Percentiles rank a stretch among this genome's conserved stretches.
Evolutionary conservation across 345 rosid species (phyloP).

Genomic region (Corchorus olitorius): DNA sequence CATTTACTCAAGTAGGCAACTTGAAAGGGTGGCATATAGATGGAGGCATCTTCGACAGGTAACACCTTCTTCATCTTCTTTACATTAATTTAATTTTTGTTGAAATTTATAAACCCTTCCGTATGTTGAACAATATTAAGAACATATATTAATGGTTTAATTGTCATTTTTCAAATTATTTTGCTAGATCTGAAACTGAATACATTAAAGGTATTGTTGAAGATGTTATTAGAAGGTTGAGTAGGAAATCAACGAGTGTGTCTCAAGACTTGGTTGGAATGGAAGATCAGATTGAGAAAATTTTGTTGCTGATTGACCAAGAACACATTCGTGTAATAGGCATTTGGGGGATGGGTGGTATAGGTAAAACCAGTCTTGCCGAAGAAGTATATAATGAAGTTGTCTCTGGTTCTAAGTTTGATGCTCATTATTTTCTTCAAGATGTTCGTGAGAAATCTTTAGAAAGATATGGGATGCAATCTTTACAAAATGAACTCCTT

Average conservation of each 20-base stretch:
- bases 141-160: too few relatives aligned
- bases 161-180: too few relatives aligned
- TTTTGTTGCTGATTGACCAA: background rate
- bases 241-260: background rate
- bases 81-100: background rate
- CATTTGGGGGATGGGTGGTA: background rate
- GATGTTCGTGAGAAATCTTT: too few relatives aligned
- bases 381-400: background rate
- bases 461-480: too few relatives aligned
- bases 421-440: too few relatives aligned
- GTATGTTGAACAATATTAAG: too few relatives aligned
- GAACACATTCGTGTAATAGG: background rate
- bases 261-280: background rate
- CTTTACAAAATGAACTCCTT: too few relatives aligned
- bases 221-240: background rate
- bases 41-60: background rate
- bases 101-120: too few relatives aligned
- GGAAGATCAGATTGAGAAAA: background rate
- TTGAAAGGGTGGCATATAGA: background rate
- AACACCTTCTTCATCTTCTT: background rate
- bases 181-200: background rate
- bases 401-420: too few relatives aligned
- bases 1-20: background rate
- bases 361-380: conserved; percentile 2
- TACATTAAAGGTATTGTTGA: background rate